Conservation (phyloP, 768 basidiomycete species). For the Gloeophyllum trabeum region DNA sequence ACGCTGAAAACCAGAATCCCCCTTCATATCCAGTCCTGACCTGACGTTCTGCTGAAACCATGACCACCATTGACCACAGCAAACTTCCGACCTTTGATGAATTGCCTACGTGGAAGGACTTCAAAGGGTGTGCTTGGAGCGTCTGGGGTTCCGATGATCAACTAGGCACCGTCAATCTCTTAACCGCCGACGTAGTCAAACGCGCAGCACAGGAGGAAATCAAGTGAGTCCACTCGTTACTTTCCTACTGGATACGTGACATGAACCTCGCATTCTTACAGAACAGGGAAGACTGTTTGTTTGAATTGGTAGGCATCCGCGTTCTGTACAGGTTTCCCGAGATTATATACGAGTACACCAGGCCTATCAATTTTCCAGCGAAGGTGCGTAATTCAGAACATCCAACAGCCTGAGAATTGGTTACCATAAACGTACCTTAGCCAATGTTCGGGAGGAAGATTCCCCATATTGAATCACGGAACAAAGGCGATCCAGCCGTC, state of each 20-base stretch:
- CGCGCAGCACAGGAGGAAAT: constrained; percentile 47
- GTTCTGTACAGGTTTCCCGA: neutral
- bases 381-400: constrained; percentile 26
- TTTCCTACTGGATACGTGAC: neutral
- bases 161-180: constrained; percentile 54
- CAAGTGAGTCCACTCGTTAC: constrained; percentile 26
- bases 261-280: constrained; percentile 13
- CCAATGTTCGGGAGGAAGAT: constrained; percentile 44
- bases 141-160: constrained; percentile 59
- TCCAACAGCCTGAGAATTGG: neutral
- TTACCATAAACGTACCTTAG: constrained; percentile 17
- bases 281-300: constrained; percentile 41
- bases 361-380: constrained; percentile 59
- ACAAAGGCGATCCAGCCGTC: constrained; percentile 9
- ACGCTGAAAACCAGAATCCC: too few species aligned
- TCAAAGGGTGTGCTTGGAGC: constrained; percentile 54
- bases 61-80: too few species aligned
- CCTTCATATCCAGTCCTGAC: too few species aligned
- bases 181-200: constrained; percentile 54
- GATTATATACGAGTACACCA: constrained; percentile 12
- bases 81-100: constrained; percentile 36
- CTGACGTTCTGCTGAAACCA: too few species aligned
- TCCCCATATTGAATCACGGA: constrained; percentile 37
- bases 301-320: constrained; percentile 44
- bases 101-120: constrained; percentile 27